A percentile compares a stretch with the other conserved stretches of the same genome.
Conservation (phyloP, 1,284 basidiomycete species). For the Wolfiporia cocos region DNA sequence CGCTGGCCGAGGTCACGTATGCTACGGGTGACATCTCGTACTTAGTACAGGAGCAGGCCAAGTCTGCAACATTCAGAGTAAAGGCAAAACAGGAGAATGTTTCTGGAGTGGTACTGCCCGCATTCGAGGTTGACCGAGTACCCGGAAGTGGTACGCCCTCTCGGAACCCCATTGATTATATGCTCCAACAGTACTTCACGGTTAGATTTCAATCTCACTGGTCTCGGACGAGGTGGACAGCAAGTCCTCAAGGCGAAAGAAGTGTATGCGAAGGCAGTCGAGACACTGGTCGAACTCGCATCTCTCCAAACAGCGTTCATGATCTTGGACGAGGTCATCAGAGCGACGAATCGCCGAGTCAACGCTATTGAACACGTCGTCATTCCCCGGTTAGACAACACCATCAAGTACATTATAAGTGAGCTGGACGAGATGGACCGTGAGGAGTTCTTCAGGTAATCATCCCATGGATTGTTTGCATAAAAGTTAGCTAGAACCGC, state of each 20-base stretch:
- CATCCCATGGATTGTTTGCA: conserved; percentile 8
- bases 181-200: background rate
- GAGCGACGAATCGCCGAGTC: conserved; percentile 95
- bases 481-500: background rate
- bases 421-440: conserved; percentile 97
- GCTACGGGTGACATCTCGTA: conserved; percentile 97
- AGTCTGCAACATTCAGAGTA: conserved; percentile 89
- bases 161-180: background rate
- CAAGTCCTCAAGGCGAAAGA: conserved; percentile 93
- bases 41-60: conserved; percentile 88
- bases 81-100: conserved; percentile 98
- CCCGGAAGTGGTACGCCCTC: conserved; percentile 63
- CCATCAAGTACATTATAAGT: conserved; percentile 94
- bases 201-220: conserved; percentile 95
- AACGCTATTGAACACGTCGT: conserved; percentile 99
- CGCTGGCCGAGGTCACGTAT: conserved; percentile 97
- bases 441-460: conserved; percentile 92
- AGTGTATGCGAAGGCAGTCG: conserved; percentile 95
- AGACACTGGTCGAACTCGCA: conserved; percentile 95
- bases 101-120: conserved; percentile 93
- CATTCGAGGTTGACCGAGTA: conserved; percentile 88
- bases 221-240: conserved; percentile 94
- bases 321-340: conserved; percentile 98
- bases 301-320: conserved; percentile 98
- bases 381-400: conserved; percentile 95